Percentiles rank a stretch among this genome's conserved stretches.
phyloP scores from a whole-genome alignment of 768 basidiomycete genomes.

The Lentinus tigrinus region DNA sequence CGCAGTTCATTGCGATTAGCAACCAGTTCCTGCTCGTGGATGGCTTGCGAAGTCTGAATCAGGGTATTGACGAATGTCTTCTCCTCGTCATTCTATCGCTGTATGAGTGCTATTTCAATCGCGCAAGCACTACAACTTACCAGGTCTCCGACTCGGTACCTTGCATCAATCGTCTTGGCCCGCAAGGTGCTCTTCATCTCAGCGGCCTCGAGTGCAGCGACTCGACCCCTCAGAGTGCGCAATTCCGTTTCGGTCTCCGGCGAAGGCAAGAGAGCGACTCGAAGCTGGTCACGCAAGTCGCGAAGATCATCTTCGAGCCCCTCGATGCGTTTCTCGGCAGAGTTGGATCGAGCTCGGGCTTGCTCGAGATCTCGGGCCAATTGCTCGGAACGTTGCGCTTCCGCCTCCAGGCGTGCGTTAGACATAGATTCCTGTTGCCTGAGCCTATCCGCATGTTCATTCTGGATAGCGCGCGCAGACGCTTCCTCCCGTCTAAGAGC shows the following conservation, averaged over 20 bases:
- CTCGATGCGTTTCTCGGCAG: conserved; percentile 16
- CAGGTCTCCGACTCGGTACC: conserved; percentile 31
- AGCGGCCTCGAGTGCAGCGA: conserved; percentile 22
- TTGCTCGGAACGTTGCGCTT: conserved; percentile 14
- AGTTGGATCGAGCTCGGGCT: conserved; percentile 11
- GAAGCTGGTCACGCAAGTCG: conserved; percentile 17
- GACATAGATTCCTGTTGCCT: conserved; percentile 8
- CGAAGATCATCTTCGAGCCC: conserved; percentile 16
- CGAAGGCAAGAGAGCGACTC: conserved; percentile 19
- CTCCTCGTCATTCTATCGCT: conserved; percentile 29
- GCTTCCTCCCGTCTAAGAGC: conserved; percentile 14
- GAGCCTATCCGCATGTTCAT: conserved; percentile 19
- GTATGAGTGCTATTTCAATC: background rate
- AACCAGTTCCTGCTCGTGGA: conserved; percentile 34
- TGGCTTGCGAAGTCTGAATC: conserved; percentile 28
- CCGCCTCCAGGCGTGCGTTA: conserved; percentile 5
- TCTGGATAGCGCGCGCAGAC: conserved; percentile 1
- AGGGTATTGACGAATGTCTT: conserved; percentile 31
- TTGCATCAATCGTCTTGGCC: conserved; percentile 26
- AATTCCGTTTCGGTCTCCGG: conserved; percentile 22
- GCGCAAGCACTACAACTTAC: conserved; percentile 14
- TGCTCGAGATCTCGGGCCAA: conserved; percentile 19
- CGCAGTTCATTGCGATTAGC: conserved; percentile 35
- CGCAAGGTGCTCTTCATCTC: conserved; percentile 19
- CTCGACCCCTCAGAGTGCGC: conserved; percentile 21